These are phyloP conservation scores for Dactylonectria macrodidyma DNA, from an alignment of 2,329 filamentous ascomycete species.

Conservation along the genomic window DNA sequence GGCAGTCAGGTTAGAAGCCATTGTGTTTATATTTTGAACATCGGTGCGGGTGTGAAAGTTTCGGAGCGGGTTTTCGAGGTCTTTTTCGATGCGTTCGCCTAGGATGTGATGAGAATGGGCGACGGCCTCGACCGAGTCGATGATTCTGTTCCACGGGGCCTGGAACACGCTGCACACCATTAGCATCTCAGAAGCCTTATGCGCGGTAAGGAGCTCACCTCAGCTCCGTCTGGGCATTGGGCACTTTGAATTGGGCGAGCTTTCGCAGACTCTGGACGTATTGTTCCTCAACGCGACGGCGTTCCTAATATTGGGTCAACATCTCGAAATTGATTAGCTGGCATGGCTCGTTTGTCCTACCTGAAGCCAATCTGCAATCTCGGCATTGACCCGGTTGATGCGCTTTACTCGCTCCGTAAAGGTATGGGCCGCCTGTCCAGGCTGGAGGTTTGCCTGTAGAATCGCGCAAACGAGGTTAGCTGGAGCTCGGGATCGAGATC, in stretches of 20 bases:
- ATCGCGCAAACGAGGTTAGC: constrained; percentile 39
- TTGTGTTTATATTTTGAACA: constrained; percentile 83
- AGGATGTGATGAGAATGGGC: constrained; percentile 88
- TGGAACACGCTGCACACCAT: constrained; percentile 81
- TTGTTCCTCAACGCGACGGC: constrained; percentile 89
- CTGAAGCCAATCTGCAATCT: constrained; percentile 98
- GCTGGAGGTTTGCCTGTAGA: constrained; percentile 82
- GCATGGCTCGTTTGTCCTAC: constrained; percentile 64
- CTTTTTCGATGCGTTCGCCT: constrained; percentile 85
- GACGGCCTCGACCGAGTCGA: constrained; percentile 83
- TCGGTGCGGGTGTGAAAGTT: constrained; percentile 82
- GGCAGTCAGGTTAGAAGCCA: constrained; percentile 83
- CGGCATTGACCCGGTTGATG: constrained; percentile 87
- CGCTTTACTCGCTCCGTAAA: constrained; percentile 90
- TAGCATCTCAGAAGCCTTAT: constrained; percentile 1
- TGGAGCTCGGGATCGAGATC: constrained; percentile 18
- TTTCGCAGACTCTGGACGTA: constrained; percentile 88
- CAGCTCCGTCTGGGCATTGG: constrained; percentile 84
- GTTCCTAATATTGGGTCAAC: constrained; percentile 75
- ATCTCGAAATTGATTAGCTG: neutral
- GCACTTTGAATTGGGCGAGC: constrained; percentile 80
- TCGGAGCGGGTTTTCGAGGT: constrained; percentile 88
- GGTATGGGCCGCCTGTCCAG: constrained; percentile 83
- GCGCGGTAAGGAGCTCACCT: constrained; percentile 76
- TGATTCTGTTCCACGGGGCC: constrained; percentile 89